Evolutionary conservation across 2,329 filamentous ascomycete species (phyloP).

Genomic region (Onygenales sp.): DNA sequence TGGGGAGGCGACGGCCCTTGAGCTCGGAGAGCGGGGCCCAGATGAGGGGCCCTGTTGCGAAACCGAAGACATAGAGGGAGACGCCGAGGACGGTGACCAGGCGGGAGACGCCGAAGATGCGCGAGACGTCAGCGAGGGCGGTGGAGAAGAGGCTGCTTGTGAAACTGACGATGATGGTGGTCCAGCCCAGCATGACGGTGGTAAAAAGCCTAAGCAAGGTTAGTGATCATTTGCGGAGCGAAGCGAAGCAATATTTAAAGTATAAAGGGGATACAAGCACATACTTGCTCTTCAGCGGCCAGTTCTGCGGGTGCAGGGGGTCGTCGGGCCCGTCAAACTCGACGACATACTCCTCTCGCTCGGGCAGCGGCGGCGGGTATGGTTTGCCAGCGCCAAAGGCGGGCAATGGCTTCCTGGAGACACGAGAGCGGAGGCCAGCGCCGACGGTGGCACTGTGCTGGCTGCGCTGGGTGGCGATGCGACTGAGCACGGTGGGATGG

Average conservation of each 20-base stretch:
- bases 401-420: slow-evolving; percentile 25
- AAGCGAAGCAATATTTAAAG: background rate
- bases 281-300: slow-evolving; percentile 68
- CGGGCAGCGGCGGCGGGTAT: slow-evolving; percentile 46
- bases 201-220: slow-evolving; percentile 4
- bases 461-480: slow-evolving; percentile 30
- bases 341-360: slow-evolving; percentile 51
- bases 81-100: slow-evolving; percentile 33
- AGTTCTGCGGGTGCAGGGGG: slow-evolving; percentile 79
- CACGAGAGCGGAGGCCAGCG: slow-evolving; percentile 20
- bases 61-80: slow-evolving; percentile 37
- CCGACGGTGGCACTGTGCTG: slow-evolving; percentile 36
- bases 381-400: slow-evolving; percentile 46
- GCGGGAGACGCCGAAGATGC: slow-evolving; percentile 47
- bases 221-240: background rate
- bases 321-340: slow-evolving; percentile 78
- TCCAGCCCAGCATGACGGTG: slow-evolving; percentile 31
- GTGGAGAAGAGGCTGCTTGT: slow-evolving; percentile 61
- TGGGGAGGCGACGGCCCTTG: slow-evolving; percentile 39
- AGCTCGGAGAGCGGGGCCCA: slow-evolving; percentile 48
- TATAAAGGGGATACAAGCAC: slow-evolving; percentile 17
- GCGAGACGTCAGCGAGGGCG: slow-evolving; percentile 49
- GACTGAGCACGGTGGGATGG: slow-evolving; percentile 29
- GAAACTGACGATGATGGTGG: slow-evolving; percentile 46
- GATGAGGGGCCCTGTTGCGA: slow-evolving; percentile 39